These are phyloP conservation scores for Hericium rajendrae DNA, from an alignment of 768 basidiomycete genomes.

Conservation along the genomic window DNA sequence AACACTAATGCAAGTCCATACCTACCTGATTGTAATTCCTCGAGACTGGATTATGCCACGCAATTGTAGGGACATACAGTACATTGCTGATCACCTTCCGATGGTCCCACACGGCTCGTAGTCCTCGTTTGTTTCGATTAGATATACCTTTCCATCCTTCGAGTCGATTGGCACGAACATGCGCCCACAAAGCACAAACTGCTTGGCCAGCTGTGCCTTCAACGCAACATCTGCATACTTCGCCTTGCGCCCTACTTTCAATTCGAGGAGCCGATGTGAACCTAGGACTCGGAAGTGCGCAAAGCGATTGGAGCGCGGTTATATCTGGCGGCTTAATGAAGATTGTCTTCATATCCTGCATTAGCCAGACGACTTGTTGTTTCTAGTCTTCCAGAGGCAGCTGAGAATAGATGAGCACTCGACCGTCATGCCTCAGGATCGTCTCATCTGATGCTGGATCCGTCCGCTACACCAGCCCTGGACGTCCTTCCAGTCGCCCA, in stretches of 20 bases:
- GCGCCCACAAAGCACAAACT: conserved; percentile 58
- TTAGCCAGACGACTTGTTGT: conserved; percentile 31
- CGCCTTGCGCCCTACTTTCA: conserved; percentile 37
- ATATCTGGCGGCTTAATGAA: conserved; percentile 47
- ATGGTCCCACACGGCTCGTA: conserved; percentile 25
- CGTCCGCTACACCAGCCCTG: conserved; percentile 59
- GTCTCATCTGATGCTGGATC: conserved; percentile 30
- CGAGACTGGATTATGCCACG: conserved; percentile 55
- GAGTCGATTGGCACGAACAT: conserved; percentile 53
- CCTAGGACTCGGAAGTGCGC: conserved; percentile 44
- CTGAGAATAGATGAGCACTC: too few relatives aligned
- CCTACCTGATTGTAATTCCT: conserved; percentile 49
- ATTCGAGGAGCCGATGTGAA: conserved; percentile 51
- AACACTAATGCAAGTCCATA: conserved; percentile 8
- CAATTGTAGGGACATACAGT: conserved; percentile 29
- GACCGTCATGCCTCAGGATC: neutral
- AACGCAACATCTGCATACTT: conserved; percentile 21
- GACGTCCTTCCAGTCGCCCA: conserved; percentile 38
- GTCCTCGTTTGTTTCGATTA: conserved; percentile 50
- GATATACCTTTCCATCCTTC: conserved; percentile 52
- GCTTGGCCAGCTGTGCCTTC: conserved; percentile 29
- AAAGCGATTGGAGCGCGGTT: conserved; percentile 52
- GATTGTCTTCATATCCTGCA: conserved; percentile 21
- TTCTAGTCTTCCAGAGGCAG: conserved; percentile 23
- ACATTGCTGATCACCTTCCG: conserved; percentile 41